Percentiles rank a stretch among this genome's conserved stretches.
phyloP scores from a whole-genome alignment of 306 rosid genomes.

The Gastrolobium villosum region DNA sequence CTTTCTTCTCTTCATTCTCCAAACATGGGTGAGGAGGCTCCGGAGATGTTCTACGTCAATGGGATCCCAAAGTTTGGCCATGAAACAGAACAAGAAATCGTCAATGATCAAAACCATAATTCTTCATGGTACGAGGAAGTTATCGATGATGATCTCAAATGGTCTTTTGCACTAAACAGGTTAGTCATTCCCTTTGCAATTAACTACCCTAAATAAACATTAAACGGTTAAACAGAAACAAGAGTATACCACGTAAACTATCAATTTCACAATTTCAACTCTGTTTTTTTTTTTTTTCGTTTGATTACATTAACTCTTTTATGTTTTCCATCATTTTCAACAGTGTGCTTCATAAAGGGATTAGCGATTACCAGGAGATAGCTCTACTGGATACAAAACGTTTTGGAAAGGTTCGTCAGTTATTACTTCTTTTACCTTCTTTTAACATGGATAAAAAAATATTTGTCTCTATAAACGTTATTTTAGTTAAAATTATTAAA shows the following conservation, averaged over 20 bases:
- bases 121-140: constrained; percentile 74
- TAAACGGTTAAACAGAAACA: background rate
- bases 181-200: constrained; percentile 7
- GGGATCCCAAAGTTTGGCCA: constrained; percentile 56
- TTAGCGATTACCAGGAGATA: constrained; percentile 74
- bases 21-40: constrained; percentile 79
- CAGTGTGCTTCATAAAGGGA: constrained; percentile 73
- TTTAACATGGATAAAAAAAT: background rate
- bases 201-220: background rate
- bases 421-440: background rate
- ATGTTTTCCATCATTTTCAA: background rate
- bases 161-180: constrained; percentile 84
- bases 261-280: background rate
- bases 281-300: background rate
- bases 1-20: background rate
- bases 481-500: too few species aligned
- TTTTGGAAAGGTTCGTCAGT: constrained; percentile 75
- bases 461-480: background rate
- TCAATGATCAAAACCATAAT: constrained; percentile 13
- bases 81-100: constrained; percentile 38
- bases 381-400: constrained; percentile 77
- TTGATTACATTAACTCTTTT: background rate
- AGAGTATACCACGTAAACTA: background rate
- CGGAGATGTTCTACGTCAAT: constrained; percentile 56
- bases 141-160: constrained; percentile 73